Percentiles rank a stretch among this genome's conserved stretches.
Evolutionary conservation across 177 flowering plant species (phyloP).

Genomic region (Vitis hybrid): DNA sequence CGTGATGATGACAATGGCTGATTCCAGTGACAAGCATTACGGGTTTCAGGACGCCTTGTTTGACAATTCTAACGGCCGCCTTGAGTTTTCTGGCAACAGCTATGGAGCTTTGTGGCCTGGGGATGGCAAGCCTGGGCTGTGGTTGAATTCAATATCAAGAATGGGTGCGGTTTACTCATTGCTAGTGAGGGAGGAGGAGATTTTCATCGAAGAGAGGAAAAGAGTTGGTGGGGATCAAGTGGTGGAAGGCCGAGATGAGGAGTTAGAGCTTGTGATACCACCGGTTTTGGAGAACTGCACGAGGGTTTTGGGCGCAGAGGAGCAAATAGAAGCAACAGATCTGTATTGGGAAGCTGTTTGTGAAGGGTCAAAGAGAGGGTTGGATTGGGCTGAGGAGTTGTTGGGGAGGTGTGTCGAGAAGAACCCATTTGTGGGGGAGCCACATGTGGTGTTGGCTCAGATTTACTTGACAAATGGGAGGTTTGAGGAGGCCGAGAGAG

Average conservation of each 20-base stretch:
- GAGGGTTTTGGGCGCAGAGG: conserved; percentile 56
- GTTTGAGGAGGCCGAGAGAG: conserved; percentile 73
- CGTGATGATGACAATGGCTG: conserved; percentile 85
- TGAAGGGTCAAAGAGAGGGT: conserved; percentile 25
- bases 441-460: conserved; percentile 75
- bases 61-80: conserved; percentile 60
- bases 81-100: conserved; percentile 65
- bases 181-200: conserved; percentile 76
- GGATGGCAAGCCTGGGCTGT: conserved; percentile 88
- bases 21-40: conserved; percentile 87
- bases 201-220: conserved; percentile 44
- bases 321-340: conserved; percentile 78
- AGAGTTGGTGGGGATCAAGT: conserved; percentile 13
- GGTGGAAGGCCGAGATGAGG: conserved; percentile 49
- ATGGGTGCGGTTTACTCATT: conserved; percentile 76
- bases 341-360: conserved; percentile 88
- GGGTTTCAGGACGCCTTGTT: conserved; percentile 77
- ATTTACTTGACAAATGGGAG: conserved; percentile 57
- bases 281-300: conserved; percentile 77
- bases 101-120: conserved; percentile 75
- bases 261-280: conserved; percentile 70
- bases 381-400: conserved; percentile 56
- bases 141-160: conserved; percentile 82
- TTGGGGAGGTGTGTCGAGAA: conserved; percentile 56
- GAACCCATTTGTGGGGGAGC: conserved; percentile 95